Percentiles rank a stretch among this genome's conserved stretches.
Evolutionary conservation across 495 filamentous ascomycete species (phyloP).

Genomic region (Penicillium coffeae): DNA sequence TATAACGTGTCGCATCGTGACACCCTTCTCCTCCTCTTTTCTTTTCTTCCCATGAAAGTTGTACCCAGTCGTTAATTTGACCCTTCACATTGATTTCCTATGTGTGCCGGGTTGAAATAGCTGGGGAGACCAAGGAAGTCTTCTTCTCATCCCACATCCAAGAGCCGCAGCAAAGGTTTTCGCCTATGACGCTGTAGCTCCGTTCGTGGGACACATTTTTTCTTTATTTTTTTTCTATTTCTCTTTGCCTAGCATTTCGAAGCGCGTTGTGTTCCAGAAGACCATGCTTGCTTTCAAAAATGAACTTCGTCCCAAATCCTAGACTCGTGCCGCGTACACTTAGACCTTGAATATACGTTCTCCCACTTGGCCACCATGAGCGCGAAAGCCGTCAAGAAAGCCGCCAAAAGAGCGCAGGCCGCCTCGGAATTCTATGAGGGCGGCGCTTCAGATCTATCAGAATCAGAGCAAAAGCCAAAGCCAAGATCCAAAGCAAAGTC

Average conservation of each 20-base stretch:
- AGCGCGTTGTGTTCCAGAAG: neutral
- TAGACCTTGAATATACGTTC: slow-evolving; percentile 10
- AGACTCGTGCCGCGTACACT: slow-evolving; percentile 15
- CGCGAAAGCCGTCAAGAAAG: slow-evolving; percentile 15
- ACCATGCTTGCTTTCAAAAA: slow-evolving; percentile 2
- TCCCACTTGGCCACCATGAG: slow-evolving; percentile 17
- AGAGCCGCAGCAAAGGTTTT: slow-evolving; percentile 56
- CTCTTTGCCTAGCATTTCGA: neutral
- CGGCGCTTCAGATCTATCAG: slow-evolving; percentile 7
- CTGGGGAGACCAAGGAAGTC: slow-evolving; percentile 60
- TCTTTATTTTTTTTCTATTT: slow-evolving; percentile 10
- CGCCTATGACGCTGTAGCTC: slow-evolving; percentile 46
- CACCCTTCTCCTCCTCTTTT: slow-evolving; percentile 18
- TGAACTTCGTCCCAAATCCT: slow-evolving; percentile 12
- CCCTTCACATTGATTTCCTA: slow-evolving; percentile 41
- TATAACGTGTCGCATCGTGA: slow-evolving; percentile 17
- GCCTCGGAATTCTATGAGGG: slow-evolving; percentile 15
- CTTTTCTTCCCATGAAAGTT: slow-evolving; percentile 55
- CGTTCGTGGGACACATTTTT: slow-evolving; percentile 43
- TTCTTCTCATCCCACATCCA: slow-evolving; percentile 50
- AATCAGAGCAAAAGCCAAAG: slow-evolving; percentile 3
- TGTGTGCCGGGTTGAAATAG: slow-evolving; percentile 62
- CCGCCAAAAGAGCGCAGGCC: slow-evolving; percentile 1
- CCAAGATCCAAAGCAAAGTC: neutral
- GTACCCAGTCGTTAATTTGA: slow-evolving; percentile 64